phyloP scores from a whole-genome alignment of 2,329 filamentous ascomycete species.

The Aspergillus glaucus region DNA sequence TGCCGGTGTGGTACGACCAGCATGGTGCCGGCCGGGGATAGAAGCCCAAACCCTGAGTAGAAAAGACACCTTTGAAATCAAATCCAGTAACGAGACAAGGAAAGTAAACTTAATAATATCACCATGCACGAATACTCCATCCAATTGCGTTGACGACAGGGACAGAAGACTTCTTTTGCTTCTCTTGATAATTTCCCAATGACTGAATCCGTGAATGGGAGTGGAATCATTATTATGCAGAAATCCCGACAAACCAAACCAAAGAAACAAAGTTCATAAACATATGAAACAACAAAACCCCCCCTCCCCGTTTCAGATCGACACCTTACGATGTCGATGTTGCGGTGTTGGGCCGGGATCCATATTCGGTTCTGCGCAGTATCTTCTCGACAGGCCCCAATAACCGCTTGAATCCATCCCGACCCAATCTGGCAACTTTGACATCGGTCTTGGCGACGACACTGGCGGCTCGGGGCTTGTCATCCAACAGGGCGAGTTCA shows the following conservation, averaged over 20 bases:
- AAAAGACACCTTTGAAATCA: background rate
- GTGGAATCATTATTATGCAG: background rate
- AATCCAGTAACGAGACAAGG: background rate
- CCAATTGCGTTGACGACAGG: background rate
- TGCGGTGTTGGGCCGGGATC: slow-evolving; percentile 16
- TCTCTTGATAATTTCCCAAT: background rate
- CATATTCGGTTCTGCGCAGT: slow-evolving; percentile 63
- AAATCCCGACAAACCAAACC: background rate
- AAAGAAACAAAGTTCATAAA: background rate
- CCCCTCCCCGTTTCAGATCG: background rate
- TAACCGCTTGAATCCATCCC: slow-evolving; percentile 89
- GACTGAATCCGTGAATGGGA: background rate
- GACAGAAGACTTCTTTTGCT: background rate
- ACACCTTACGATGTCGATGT: slow-evolving; percentile 19
- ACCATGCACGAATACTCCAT: background rate
- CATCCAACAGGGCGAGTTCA: slow-evolving; percentile 86
- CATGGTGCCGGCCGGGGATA: slow-evolving; percentile 1
- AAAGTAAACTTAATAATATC: background rate
- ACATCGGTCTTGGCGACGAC: slow-evolving; percentile 78
- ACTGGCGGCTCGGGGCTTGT: slow-evolving; percentile 85
- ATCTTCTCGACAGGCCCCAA: slow-evolving; percentile 90
- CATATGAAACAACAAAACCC: background rate
- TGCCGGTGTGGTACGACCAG: no score
- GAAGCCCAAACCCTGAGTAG: background rate
- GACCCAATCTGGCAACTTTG: slow-evolving; percentile 87